Conservation (phyloP, 129 eudicot species). For the Centrapalus pauciflorus region DNA sequence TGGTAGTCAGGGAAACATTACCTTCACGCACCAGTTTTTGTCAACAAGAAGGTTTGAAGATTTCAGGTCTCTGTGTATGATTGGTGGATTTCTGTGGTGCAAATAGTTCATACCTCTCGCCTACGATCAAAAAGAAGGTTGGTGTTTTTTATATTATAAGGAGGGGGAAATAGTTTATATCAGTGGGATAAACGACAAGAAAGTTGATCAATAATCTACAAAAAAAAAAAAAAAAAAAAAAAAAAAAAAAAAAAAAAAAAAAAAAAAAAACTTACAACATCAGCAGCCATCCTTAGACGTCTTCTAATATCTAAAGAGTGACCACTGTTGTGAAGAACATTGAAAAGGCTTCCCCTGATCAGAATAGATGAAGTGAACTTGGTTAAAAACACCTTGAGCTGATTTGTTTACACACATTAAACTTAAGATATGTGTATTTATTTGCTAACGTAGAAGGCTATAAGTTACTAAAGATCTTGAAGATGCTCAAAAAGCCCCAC, state of each 20-base stretch:
- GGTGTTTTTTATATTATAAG: not conserved
- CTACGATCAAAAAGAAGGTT: constrained; percentile 28
- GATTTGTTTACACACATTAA: not conserved
- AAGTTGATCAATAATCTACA: not conserved
- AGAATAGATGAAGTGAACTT: constrained; percentile 8
- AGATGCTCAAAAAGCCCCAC: no score
- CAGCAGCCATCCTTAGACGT: constrained; percentile 82
- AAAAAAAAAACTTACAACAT: constrained; percentile 52
- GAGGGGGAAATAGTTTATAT: not conserved
- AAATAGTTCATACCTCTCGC: constrained; percentile 97
- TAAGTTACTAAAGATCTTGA: not conserved
- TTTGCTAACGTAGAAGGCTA: not conserved
- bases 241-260: not conserved
- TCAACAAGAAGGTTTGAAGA: constrained; percentile 87
- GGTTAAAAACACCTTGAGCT: not conserved
- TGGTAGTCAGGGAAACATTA: constrained; percentile 22
- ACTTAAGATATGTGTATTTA: not conserved
- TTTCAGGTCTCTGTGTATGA: constrained; percentile 86
- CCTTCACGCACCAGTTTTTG: constrained; percentile 87
- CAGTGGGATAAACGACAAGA: not conserved
- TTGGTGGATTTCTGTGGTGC: constrained; percentile 88
- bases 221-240: not conserved
- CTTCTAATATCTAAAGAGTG: constrained; percentile 60
- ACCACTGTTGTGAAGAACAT: constrained; percentile 60
- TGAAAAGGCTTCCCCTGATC: constrained; percentile 88